Evolutionary conservation across 768 basidiomycete species (phyloP).

Genomic region (Termitomyces sp.): DNA sequence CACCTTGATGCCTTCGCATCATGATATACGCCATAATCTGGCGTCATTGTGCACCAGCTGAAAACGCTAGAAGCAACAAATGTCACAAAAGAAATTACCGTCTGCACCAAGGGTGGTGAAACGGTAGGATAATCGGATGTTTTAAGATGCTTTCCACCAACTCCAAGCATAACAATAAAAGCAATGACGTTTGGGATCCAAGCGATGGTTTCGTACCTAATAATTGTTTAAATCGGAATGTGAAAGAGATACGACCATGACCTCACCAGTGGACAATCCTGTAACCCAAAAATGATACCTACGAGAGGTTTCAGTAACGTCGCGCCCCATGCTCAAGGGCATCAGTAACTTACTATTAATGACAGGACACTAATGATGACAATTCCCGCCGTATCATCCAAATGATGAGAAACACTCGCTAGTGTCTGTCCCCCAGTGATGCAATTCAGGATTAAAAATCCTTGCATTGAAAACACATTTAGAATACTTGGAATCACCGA

Average conservation of each 20-base stretch:
- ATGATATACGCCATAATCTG: slow-evolving; percentile 48
- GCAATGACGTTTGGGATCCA: slow-evolving; percentile 70
- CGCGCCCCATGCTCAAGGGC: not conserved
- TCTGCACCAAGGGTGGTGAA: slow-evolving; percentile 28
- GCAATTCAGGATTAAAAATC: slow-evolving; percentile 64
- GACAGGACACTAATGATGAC: slow-evolving; percentile 39
- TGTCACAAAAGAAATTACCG: slow-evolving; percentile 35
- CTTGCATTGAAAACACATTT: slow-evolving; percentile 59
- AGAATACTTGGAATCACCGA: slow-evolving; percentile 49
- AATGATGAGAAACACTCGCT: slow-evolving; percentile 45
- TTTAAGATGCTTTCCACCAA: slow-evolving; percentile 53
- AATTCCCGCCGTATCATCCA: slow-evolving; percentile 39
- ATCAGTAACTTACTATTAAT: slow-evolving; percentile 30
- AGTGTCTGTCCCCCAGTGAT: slow-evolving; percentile 72
- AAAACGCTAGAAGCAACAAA: slow-evolving; percentile 38
- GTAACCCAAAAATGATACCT: slow-evolving; percentile 66
- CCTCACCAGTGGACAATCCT: slow-evolving; percentile 58
- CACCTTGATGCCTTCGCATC: slow-evolving; percentile 30
- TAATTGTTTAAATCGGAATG: not conserved
- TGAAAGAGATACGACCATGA: not conserved
- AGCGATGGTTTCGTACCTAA: slow-evolving; percentile 52
- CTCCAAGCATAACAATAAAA: slow-evolving; percentile 61
- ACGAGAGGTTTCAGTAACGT: not conserved
- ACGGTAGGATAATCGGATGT: slow-evolving; percentile 10
- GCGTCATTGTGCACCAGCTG: slow-evolving; percentile 42